These are phyloP conservation scores for Acacia acuminata DNA, from an alignment of 306 rosid species.

Conservation along the genomic window DNA sequence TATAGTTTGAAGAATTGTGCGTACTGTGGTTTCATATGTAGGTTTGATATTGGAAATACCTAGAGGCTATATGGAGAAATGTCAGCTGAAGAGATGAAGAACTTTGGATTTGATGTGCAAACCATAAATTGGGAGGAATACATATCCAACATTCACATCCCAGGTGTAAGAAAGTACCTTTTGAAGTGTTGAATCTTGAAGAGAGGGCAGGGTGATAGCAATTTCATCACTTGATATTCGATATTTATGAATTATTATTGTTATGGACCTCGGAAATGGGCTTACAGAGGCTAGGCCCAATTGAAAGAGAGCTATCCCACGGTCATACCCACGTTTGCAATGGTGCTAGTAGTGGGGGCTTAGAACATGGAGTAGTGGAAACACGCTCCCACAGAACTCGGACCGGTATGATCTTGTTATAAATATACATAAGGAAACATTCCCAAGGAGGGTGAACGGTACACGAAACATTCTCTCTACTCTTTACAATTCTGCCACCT, in stretches of 20 bases:
- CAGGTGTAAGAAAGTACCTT: not conserved
- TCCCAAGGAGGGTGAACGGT: too few relatives aligned
- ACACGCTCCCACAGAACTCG: too few relatives aligned
- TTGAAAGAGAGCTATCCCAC: too few relatives aligned
- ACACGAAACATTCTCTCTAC: too few relatives aligned
- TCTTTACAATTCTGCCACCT: too few relatives aligned
- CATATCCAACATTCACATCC: not conserved
- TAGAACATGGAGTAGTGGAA: too few relatives aligned
- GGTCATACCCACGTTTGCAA: too few relatives aligned
- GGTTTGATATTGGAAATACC: constrained; percentile 13
- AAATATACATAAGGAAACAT: too few relatives aligned
- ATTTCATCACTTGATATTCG: not conserved
- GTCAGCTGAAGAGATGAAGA: not conserved
- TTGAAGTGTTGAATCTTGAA: not conserved
- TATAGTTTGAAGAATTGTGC: not conserved
- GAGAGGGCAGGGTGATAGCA: not conserved
- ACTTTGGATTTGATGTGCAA: not conserved
- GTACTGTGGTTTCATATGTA: constrained; percentile 3
- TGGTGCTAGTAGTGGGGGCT: too few relatives aligned
- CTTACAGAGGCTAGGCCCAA: too few relatives aligned
- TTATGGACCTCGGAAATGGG: too few relatives aligned
- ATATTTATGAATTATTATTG: not conserved
- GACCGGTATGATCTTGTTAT: too few relatives aligned
- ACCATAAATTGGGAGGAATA: not conserved
- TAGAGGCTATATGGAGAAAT: not conserved